Evolutionary conservation across 768 basidiomycete genomes (phyloP), one percentile per base, ranked within the genome.

Genomic region (Hebeloma cylindrosporum): DNA sequence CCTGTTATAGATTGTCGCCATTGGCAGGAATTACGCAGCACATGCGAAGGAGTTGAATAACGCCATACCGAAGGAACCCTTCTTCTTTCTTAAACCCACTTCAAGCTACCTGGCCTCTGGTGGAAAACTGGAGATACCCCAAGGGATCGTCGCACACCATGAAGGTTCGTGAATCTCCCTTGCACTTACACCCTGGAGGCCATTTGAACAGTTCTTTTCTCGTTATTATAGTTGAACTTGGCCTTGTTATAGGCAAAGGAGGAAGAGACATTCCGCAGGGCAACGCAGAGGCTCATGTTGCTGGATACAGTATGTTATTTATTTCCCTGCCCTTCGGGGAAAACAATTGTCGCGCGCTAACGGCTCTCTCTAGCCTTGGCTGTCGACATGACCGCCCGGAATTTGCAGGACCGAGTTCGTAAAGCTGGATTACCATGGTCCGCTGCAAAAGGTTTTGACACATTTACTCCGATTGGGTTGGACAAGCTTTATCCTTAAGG

Each of bases 41-140:
- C 94, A 96, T 54, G 84, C 85, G 62, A 92, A 88, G 66, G 96
- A 99, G 60, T 77, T 98, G 26, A 85, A 83, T 59, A 97, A 97
- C 62, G 71, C 86, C 4, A 69, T 85, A 4, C 94, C 95, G 0
- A 88, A 83, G 62, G 94, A 97, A 60, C 96, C 96, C 0, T 97
- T 99, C 75, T 94, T 97, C 78, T 99, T 99, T 73, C 70, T 98
- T 20, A 99, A 99, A 67, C 96, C 95, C 6, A 98, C 96, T 4
- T 83, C 86, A 9, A 91, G 87, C 60, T 98, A 94, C 60, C 59
- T 97, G 17, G 58, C 71, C 16, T 80, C 81, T 11, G 89, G 88
- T 0, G 92, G 89, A 1, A 75, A 78, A 26, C 69, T 98, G 14
- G 89, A 97, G 69, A 86, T 97, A 26, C 96, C 96, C 0, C 67